These are phyloP conservation scores for Mycena galopus DNA, from an alignment of 768 basidiomycete genomes.

Conservation along the genomic window DNA sequence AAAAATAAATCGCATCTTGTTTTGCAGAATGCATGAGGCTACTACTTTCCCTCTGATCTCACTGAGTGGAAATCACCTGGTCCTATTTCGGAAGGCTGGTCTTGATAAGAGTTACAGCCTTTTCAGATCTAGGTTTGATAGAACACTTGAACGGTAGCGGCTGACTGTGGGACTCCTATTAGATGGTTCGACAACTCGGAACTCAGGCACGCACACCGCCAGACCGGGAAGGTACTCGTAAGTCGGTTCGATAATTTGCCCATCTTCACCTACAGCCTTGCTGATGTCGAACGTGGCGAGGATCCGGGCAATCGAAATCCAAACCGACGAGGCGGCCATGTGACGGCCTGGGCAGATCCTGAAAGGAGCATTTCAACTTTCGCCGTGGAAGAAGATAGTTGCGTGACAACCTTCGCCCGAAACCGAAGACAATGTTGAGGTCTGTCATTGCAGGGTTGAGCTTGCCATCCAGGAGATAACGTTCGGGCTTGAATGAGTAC, in stretches of 20 bases:
- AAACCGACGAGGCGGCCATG: constrained; percentile 45
- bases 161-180: too few relatives aligned
- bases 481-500: constrained; percentile 56
- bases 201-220: neutral
- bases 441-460: constrained; percentile 43
- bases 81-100: too few relatives aligned
- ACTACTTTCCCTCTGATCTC: too few relatives aligned
- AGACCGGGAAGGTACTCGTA: neutral
- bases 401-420: constrained; percentile 47
- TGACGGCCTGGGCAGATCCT: constrained; percentile 46
- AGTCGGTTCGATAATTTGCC: constrained; percentile 43
- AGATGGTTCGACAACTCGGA: too few relatives aligned
- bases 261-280: constrained; percentile 15
- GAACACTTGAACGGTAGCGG: constrained; percentile 11
- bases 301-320: constrained; percentile 42
- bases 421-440: constrained; percentile 47
- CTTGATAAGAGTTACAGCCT: too few relatives aligned
- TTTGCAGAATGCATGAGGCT: too few relatives aligned
- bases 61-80: too few relatives aligned
- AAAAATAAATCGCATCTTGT: too few relatives aligned
- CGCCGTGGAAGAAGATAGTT: too few relatives aligned
- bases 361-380: neutral
- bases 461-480: constrained; percentile 47
- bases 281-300: constrained; percentile 44
- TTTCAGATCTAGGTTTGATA: neutral